Evolutionary conservation across 2,329 filamentous ascomycete genomes (phyloP), one percentile per base, ranked within the genome.

Genomic region (Curvularia sp.): DNA sequence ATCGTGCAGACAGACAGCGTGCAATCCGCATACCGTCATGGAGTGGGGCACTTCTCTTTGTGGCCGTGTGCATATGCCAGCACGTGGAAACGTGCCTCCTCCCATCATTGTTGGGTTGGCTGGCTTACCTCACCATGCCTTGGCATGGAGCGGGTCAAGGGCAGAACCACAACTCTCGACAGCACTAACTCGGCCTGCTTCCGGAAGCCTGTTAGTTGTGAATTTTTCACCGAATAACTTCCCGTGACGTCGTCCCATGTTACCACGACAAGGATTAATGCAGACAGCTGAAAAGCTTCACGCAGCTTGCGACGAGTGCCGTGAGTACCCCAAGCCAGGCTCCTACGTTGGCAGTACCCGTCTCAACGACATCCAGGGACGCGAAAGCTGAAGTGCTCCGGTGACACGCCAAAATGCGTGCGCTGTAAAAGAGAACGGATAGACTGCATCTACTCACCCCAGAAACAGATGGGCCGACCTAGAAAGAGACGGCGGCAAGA

Each of bases 401-500:
- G 81, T 28, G 74, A 79, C 18, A 67, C 65, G n/a, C 79, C 79
- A 3, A 60, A 53, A 41, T 84, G 82, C 62, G 65, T 66, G 18
- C 72, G 82, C 51, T 84, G 82, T 61, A 60, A 62, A 18, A 65
- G 68, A 41, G 81, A 83, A 49, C 63, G 62, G 3, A 74, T 82
- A 13, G 48, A 49, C 15, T 84, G 82, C 64, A 53, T 79, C 26
- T 84, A 83, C 65, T 82, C 80, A 24, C 69, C 71, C 2, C 80
- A 80, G 52, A 83, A 82, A 67, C 77, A 73, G 35, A 84, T 84
- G 82, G 82, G 82, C 9, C 67, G 82, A 43, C 82, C 82, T n/a
- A 78, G 78, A 59, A 84, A 84, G 67, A 75, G 81, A 51, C 69
- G 71, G 57, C 69, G 77, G 49, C 72, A 74, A n/a, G 72, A 66